These are phyloP conservation scores for Penicillium maclennaniae DNA, from an alignment of 495 filamentous ascomycete genomes.

Conservation along the genomic window DNA sequence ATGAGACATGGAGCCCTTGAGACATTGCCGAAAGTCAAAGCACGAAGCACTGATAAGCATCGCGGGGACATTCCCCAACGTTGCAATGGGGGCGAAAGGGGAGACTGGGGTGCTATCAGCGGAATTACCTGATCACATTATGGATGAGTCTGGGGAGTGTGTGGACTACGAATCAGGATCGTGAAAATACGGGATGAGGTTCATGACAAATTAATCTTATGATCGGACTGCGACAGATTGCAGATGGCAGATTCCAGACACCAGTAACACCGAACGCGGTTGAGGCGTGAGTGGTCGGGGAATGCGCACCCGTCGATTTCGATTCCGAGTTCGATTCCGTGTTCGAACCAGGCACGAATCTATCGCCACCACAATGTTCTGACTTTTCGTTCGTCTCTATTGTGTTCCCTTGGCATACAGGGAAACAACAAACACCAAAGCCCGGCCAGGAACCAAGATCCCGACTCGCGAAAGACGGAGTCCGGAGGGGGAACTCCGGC, in stretches of 20 bases:
- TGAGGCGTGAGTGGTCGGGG: neutral
- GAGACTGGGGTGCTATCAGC: neutral
- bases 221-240: neutral
- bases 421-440: neutral
- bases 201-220: neutral
- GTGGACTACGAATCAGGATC: neutral
- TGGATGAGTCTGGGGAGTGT: neutral
- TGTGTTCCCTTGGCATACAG: too few species aligned
- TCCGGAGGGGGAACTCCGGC: constrained; percentile 14
- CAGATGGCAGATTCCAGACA: neutral
- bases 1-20: neutral
- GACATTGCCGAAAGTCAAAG: constrained; percentile 11
- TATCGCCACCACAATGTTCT: too few species aligned
- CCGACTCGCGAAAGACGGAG: constrained; percentile 1
- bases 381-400: too few species aligned
- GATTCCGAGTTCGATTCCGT: neutral
- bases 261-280: neutral
- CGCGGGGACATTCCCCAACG: constrained; percentile 24
- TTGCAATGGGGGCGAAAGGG: constrained; percentile 14
- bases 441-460: constrained; percentile 4
- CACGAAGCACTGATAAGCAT: constrained; percentile 3
- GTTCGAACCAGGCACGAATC: too few species aligned
- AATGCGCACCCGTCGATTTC: neutral
- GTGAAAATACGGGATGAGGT: neutral
- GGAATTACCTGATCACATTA: neutral